These are phyloP conservation scores for Suillus tomentosus DNA, from an alignment of 768 basidiomycete species.

Conservation along the genomic window DNA sequence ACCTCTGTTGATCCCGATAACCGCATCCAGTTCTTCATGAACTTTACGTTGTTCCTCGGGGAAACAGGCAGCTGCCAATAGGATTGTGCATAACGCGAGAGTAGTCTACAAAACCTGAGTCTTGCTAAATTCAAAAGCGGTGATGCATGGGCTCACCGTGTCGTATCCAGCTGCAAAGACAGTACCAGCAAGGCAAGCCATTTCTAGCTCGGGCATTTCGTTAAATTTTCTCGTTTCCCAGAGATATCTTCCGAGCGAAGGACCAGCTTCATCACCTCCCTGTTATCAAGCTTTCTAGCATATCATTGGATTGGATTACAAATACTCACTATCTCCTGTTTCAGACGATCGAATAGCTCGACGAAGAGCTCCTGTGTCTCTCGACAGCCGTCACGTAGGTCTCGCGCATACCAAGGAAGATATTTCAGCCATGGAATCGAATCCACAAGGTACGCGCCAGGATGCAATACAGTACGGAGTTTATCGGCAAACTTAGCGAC, in stretches of 20 bases:
- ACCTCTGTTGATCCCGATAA: conserved; percentile 39
- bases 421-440: conserved; percentile 37
- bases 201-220: conserved; percentile 51
- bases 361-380: conserved; percentile 55
- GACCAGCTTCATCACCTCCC: conserved; percentile 15
- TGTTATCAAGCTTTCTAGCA: neutral
- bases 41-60: conserved; percentile 36
- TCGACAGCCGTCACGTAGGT: conserved; percentile 50
- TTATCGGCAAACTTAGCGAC: neutral
- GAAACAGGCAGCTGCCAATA: conserved; percentile 39
- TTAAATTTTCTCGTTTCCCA: conserved; percentile 50
- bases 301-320: neutral
- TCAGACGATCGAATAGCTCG: conserved; percentile 46
- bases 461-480: conserved; percentile 23
- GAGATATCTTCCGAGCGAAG: conserved; percentile 54
- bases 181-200: conserved; percentile 57
- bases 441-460: conserved; percentile 39
- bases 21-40: conserved; percentile 38
- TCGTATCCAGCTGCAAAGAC: conserved; percentile 64
- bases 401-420: conserved; percentile 58
- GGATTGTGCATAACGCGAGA: conserved; percentile 29
- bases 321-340: conserved; percentile 41
- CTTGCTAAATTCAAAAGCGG: neutral
- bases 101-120: conserved; percentile 20
- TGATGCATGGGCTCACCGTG: conserved; percentile 34